phyloP scores from a whole-genome alignment of 257 asterid species.

The Nicotiana noctiflora region DNA sequence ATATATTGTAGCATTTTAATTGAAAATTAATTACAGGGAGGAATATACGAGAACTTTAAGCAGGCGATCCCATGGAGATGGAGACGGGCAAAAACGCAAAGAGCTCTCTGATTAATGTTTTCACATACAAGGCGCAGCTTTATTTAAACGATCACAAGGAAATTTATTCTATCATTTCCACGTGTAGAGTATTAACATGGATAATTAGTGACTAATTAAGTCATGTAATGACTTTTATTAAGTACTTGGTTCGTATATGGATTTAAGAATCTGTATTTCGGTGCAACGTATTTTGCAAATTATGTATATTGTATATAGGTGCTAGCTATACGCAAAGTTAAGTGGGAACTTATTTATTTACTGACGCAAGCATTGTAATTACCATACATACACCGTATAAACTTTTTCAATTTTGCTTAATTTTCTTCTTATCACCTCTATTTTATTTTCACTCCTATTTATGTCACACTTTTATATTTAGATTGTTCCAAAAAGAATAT shows the following conservation, averaged over 20 bases:
- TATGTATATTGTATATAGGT: background rate
- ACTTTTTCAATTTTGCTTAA: no score
- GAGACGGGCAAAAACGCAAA: conserved; percentile 11
- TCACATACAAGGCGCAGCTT: background rate
- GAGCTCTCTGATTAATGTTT: background rate
- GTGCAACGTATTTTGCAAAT: background rate
- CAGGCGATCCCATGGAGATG: conserved; percentile 54
- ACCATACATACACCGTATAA: background rate
- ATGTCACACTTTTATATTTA: no score
- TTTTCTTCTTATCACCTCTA: no score
- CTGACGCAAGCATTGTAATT: background rate
- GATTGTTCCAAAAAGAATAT: no score
- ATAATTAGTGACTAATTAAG: background rate
- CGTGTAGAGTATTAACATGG: background rate
- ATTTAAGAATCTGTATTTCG: background rate
- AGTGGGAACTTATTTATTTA: background rate
- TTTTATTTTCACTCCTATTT: no score
- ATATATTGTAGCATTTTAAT: background rate
- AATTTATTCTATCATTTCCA: background rate
- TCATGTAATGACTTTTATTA: background rate
- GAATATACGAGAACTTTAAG: conserved; percentile 51
- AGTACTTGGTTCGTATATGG: background rate
- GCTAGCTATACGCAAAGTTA: background rate
- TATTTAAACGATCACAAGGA: background rate
- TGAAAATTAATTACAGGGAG: conserved; percentile 25